A percentile compares a stretch with the other conserved stretches of the same genome.
Conservation (phyloP, 306 rosid species). For the Begonia fuchsioides region DNA sequence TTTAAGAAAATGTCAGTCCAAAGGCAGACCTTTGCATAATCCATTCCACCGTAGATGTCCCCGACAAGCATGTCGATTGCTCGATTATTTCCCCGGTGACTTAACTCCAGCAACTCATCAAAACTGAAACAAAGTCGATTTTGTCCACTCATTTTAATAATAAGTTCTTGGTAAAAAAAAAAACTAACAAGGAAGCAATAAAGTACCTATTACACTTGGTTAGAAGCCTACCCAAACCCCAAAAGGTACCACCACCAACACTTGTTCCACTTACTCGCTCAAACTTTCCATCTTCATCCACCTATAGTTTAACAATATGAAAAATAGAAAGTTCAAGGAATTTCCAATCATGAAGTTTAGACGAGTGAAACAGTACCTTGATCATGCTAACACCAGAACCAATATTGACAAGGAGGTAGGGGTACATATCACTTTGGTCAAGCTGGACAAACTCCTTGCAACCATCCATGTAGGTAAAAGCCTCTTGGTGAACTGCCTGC, state of each 20-base stretch:
- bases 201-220: constrained; percentile 73
- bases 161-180: not conserved
- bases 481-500: constrained; percentile 75
- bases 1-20: not conserved
- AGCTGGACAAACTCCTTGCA: constrained; percentile 64
- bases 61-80: constrained; percentile 96
- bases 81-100: constrained; percentile 81
- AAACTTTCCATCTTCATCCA: constrained; percentile 76
- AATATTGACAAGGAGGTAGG: constrained; percentile 85
- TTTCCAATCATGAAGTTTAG: not conserved
- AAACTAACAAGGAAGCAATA: constrained; percentile 4
- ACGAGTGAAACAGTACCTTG: constrained; percentile 36
- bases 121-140: constrained; percentile 40
- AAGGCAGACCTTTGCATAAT: constrained; percentile 59
- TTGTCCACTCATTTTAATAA: not conserved
- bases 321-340: not conserved
- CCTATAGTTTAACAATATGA: constrained; percentile 31
- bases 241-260: constrained; percentile 96
- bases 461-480: constrained; percentile 61
- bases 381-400: constrained; percentile 99
- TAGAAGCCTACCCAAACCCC: constrained; percentile 94
- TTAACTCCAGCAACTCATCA: constrained; percentile 85
- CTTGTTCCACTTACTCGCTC: constrained; percentile 97
- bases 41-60: constrained; percentile 70
- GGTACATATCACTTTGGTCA: constrained; percentile 67